Evolutionary conservation across 2,329 filamentous ascomycete species (phyloP), one percentile per base, ranked within the genome.

Genomic region (Neonectria neomacrospora): DNA sequence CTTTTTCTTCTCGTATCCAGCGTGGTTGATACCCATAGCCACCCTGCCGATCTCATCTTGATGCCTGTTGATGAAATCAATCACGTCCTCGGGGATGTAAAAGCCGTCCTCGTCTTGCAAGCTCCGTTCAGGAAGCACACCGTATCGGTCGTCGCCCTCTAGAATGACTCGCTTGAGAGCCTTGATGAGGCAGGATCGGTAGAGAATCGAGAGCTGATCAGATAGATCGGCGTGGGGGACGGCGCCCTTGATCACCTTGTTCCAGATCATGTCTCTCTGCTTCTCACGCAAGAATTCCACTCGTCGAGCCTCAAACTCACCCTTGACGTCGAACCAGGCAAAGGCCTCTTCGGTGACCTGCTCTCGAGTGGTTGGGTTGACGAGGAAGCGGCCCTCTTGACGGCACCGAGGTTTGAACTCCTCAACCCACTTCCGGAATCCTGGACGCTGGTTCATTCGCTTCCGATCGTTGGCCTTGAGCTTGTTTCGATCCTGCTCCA

Each of bases 391-490:
- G 0, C 78, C 79, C 23, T 80, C 61, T 1, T 76, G 76, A 1
- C 81, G 78, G 61, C 85, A 85, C 2, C 71, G 71, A 0, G 88
- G 87, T n/a, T 91, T 76, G 65, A 87, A 93, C 5, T 89, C 85
- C 1, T 89, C 81, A 5, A 90, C 74, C 84, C 90, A 94, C 6
- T 75, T 74, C 2, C 80, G 79, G 72, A 88, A 93, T 28, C 88
- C 81, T 0, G 83, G 82, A 0, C 91, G 83, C 42, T 81, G 80
- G 0, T 67, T 74, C 77, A 88, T 81, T 2, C 88, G 83, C 22
- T 82, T 81, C 1, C 87, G 82, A 67, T 92, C 89, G 58, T 86
- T 87, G 22, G 81, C 68, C 37, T 82, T 86, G 61, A 85, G 73
- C 44, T 74, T 78, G 55, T 74, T 74, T n/a, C 67, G 66, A 1